Evolutionary conservation across 306 rosid species (phyloP).

Genomic region (Prunus persica): DNA sequence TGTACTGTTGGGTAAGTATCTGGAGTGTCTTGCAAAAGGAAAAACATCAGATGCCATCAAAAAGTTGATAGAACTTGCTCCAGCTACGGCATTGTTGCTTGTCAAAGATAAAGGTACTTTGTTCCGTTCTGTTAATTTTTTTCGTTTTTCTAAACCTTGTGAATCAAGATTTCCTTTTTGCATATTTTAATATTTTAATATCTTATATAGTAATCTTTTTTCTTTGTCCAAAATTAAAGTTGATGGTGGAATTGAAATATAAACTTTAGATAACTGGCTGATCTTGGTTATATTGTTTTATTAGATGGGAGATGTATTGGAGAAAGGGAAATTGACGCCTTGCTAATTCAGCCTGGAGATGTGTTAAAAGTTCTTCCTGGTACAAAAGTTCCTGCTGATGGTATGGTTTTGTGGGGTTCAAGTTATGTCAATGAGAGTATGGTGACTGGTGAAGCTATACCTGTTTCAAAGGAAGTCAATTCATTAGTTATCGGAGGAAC

Average conservation of each 20-base stretch:
- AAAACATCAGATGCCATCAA: slow-evolving; percentile 99
- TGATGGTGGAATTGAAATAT: background rate
- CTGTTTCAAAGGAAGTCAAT: slow-evolving; percentile 70
- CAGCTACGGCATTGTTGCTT: slow-evolving; percentile 78
- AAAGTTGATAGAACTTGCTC: slow-evolving; percentile 89
- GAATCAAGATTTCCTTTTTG: background rate
- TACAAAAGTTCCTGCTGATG: slow-evolving; percentile 90
- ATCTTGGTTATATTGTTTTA: slow-evolving; percentile 12
- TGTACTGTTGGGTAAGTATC: slow-evolving; percentile 91
- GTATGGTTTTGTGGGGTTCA: slow-evolving; percentile 80
- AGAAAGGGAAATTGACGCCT: slow-evolving; percentile 91
- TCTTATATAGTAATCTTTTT: background rate
- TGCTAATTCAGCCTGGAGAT: slow-evolving; percentile 86
- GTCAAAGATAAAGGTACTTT: slow-evolving; percentile 71
- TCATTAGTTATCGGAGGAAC: slow-evolving; percentile 87
- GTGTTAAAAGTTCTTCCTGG: slow-evolving; percentile 92
- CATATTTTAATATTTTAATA: too few species aligned
- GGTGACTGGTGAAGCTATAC: slow-evolving; percentile 95
- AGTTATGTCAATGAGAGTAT: slow-evolving; percentile 93
- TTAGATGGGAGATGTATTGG: slow-evolving; percentile 61
- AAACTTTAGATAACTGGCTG: background rate
- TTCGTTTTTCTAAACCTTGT: background rate
- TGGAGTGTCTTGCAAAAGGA: slow-evolving; percentile 98
- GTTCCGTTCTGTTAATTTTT: slow-evolving; percentile 18
- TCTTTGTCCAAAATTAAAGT: background rate